Conservation (phyloP, 306 rosid species). For the Inga leiocalycina region DNA sequence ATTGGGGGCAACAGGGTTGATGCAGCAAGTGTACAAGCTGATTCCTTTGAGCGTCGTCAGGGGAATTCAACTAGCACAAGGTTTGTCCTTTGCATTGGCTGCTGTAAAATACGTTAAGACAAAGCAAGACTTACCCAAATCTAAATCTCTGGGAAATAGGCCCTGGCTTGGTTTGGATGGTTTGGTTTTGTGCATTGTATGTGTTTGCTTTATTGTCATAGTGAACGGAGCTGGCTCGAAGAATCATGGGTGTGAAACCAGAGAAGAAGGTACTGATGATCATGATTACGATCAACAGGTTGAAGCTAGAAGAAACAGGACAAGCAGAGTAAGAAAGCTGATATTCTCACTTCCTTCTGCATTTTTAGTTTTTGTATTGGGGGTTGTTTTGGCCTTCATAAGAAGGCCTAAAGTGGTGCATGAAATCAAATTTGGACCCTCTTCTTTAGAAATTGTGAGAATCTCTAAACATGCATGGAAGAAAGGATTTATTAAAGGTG, state of each 20-base stretch:
- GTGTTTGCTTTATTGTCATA: not conserved
- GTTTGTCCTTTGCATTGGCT: not conserved
- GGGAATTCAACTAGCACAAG: conserved; percentile 14
- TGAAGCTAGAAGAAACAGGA: not conserved
- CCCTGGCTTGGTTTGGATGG: conserved; percentile 3
- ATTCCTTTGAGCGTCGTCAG: not conserved
- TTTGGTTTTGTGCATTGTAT: not conserved
- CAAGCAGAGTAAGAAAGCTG: not conserved
- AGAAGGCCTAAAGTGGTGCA: not conserved
- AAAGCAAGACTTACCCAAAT: not conserved
- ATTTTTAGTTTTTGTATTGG: not conserved
- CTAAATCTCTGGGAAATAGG: not conserved
- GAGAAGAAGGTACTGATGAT: not conserved
- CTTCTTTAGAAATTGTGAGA: not conserved
- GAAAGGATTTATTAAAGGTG: not conserved
- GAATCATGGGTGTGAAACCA: not conserved
- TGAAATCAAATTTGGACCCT: not conserved
- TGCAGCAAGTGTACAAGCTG: not conserved
- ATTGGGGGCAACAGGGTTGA: not conserved
- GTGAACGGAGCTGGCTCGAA: not conserved
- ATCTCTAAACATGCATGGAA: not conserved
- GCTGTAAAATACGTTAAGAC: not conserved
- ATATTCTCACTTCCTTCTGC: not conserved
- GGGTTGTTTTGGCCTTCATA: not conserved
- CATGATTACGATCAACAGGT: not conserved